Evolutionary conservation across 2,329 filamentous ascomycete genomes (phyloP), one percentile per base, ranked within the genome.

Genomic region (Curvularia sp.): DNA sequence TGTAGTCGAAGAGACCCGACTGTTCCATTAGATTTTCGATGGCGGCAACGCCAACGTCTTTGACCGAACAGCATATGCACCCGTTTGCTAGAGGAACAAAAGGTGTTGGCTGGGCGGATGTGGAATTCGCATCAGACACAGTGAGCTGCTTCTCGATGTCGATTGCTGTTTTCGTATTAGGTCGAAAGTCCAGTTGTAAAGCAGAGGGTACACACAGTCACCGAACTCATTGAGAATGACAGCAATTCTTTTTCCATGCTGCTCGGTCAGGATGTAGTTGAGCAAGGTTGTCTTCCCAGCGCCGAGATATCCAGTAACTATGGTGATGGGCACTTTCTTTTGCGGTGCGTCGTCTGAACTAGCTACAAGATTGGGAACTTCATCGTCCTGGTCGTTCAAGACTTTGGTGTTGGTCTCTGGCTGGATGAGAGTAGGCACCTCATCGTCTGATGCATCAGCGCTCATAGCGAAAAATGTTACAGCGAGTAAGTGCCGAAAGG

Each of bases 101-200:
- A 1, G 71, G 70, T 1, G 70, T 62, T 9, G 71, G 66, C 5
- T 65, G 64, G 31, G 74, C 69, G 44, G 67, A 64, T 18, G 71
- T 76, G 3, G 64, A 67, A 59, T 75, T 67, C 18, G 61, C 51
- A 51, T 72, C 69, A 7, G 89, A 96, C 67, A 99, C 88, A 0
- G 94, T 98, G 62, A 99, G 84, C 43, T 93, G 93, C 75, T 97
- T 97, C 77, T 99, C 95, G 64, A 99, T 97, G 72, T 98, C 94
- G 69, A 93, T 85, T 54, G 94, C 92, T 93, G 30, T 13, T 6
- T 3, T 18, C 13, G 22, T 48, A 57, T 63, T 58, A 50, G 55
- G 46, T 24, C 31, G 18, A 12, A 9, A 6, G 9, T 2, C 9
- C 5, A 35, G 10, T 18, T 6, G 5, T 10, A 7, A 10, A 30